Evolutionary conservation across 1,284 basidiomycete species (phyloP).

Genomic region (Marasmius oreades): DNA sequence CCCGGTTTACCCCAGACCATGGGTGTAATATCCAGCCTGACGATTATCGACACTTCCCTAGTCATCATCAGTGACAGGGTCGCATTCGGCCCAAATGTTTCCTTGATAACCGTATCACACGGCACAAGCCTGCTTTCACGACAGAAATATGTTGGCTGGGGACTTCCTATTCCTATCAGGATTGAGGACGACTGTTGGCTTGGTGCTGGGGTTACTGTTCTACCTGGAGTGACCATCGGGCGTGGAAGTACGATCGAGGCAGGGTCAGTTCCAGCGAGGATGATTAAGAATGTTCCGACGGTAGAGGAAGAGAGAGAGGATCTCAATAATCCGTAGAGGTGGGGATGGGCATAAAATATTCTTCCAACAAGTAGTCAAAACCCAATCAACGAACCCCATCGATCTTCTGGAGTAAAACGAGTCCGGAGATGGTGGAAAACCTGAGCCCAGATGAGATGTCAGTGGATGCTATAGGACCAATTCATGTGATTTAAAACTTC

Average conservation of each 20-base stretch:
- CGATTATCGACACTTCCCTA: conserved; percentile 15
- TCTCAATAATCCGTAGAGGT: not conserved
- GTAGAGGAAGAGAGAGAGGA: not conserved
- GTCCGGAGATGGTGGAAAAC: too few relatives aligned
- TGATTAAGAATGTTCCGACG: conserved; percentile 5
- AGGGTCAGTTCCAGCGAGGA: conserved; percentile 16
- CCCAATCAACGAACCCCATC: too few relatives aligned
- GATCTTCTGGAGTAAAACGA: too few relatives aligned
- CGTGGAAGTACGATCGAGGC: conserved; percentile 19
- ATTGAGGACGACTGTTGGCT: conserved; percentile 23
- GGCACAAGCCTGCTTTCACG: conserved; percentile 11
- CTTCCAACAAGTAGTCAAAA: too few relatives aligned
- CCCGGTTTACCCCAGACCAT: not conserved
- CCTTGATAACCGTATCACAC: conserved; percentile 16
- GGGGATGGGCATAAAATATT: too few relatives aligned
- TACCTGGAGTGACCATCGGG: conserved; percentile 20
- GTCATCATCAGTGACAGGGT: conserved; percentile 17
- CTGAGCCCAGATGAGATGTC: too few relatives aligned
- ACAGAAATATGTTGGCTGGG: conserved; percentile 6
- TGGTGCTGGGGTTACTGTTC: conserved; percentile 16
- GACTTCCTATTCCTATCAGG: conserved; percentile 12
- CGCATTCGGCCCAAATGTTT: conserved; percentile 18
- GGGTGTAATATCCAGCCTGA: not conserved
- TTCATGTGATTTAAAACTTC: too few relatives aligned
- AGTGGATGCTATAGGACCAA: too few relatives aligned